phyloP scores from a whole-genome alignment of 306 rosid species.

The Chamaecrista fasciculata region DNA sequence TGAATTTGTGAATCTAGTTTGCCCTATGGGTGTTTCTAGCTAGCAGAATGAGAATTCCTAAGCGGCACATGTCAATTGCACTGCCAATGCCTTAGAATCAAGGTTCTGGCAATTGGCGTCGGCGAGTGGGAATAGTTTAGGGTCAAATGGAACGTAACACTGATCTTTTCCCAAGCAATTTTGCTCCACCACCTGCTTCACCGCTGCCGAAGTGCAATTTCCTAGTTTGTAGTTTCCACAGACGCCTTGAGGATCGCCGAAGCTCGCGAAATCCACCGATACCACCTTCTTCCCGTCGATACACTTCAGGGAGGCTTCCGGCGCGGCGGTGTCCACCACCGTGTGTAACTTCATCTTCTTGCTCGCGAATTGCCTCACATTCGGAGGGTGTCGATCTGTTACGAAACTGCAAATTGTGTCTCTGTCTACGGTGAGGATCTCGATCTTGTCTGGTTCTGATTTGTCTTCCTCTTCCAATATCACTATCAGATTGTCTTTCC shows the following conservation, averaged over 20 bases:
- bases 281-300: slow-evolving; percentile 39
- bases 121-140: slow-evolving; percentile 23
- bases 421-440: slow-evolving; percentile 58
- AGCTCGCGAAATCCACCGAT: slow-evolving; percentile 71
- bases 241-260: slow-evolving; percentile 56
- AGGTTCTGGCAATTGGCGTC: slow-evolving; percentile 33
- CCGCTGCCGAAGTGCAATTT: slow-evolving; percentile 31
- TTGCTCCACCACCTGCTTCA: slow-evolving; percentile 50
- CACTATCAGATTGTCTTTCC: slow-evolving; percentile 54
- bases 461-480: slow-evolving; percentile 78
- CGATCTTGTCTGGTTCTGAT: slow-evolving; percentile 39
- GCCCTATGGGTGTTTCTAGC: too few relatives aligned
- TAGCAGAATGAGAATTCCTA: too few relatives aligned
- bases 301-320: slow-evolving; percentile 52
- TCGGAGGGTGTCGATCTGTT: slow-evolving; percentile 48
- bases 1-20: too few relatives aligned
- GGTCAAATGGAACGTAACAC: slow-evolving; percentile 43
- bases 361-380: slow-evolving; percentile 56
- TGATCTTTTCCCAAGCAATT: slow-evolving; percentile 39
- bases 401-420: slow-evolving; percentile 66
- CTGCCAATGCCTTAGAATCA: slow-evolving; percentile 31
- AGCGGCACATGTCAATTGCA: slow-evolving; percentile 46
- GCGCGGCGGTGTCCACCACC: background rate
- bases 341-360: slow-evolving; percentile 32
- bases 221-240: slow-evolving; percentile 58